phyloP scores from a whole-genome alignment of 352 stramenopile genomes.

The Phytophthora aleatoria region DNA sequence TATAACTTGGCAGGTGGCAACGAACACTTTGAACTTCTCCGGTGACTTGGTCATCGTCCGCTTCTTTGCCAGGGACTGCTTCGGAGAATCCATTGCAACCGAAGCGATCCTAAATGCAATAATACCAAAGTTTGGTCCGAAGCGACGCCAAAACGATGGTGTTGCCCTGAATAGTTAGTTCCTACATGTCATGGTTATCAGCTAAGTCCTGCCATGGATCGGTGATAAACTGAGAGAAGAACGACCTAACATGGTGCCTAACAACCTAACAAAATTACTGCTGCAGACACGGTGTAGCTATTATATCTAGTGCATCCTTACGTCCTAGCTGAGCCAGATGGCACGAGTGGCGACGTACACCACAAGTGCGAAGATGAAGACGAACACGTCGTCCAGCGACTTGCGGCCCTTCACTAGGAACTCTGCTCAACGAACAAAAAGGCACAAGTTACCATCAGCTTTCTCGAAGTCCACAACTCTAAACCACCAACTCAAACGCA shows the following conservation, averaged over 20 bases:
- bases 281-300: background rate
- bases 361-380: slow-evolving; percentile 76
- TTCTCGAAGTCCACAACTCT: background rate
- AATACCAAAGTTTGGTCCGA: slow-evolving; percentile 4
- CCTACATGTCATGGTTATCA: too few species aligned
- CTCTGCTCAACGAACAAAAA: slow-evolving; percentile 33
- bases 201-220: too few species aligned
- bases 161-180: background rate
- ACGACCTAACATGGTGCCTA: slow-evolving; percentile 14
- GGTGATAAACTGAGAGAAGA: background rate
- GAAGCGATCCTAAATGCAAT: background rate
- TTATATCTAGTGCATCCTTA: background rate
- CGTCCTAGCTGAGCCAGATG: slow-evolving; percentile 42
- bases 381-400: slow-evolving; percentile 72
- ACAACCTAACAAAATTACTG: background rate
- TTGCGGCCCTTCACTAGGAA: slow-evolving; percentile 73
- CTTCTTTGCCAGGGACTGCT: slow-evolving; percentile 8
- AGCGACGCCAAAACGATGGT: slow-evolving; percentile 5
- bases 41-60: background rate
- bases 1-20: slow-evolving; percentile 60
- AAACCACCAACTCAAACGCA: slow-evolving; percentile 15
- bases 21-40: slow-evolving; percentile 54
- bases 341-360: slow-evolving; percentile 49
- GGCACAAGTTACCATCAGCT: slow-evolving; percentile 3
- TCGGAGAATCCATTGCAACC: slow-evolving; percentile 1